Conservation (phyloP, 2,329 filamentous ascomycete species). For the Aureobasidium subglaciale region DNA sequence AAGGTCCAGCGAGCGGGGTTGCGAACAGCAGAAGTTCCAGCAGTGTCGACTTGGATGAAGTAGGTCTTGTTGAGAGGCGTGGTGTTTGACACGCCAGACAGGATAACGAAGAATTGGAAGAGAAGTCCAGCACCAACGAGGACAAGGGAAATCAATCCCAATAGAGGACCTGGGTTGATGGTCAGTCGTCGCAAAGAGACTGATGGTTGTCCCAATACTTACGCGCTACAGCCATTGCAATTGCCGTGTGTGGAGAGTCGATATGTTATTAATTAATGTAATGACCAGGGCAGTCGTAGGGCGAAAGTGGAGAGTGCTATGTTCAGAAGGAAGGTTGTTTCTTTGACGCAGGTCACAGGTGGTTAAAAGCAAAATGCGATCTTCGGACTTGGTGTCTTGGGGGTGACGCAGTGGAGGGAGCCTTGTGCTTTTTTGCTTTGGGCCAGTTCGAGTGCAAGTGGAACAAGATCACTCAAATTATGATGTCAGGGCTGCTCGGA, state of each 20-base stretch:
- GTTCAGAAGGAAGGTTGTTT: background rate
- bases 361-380: background rate
- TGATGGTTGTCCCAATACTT: constrained; percentile 27
- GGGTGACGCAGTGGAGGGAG: background rate
- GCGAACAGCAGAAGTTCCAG: constrained; percentile 50
- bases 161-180: constrained; percentile 29
- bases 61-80: constrained; percentile 66
- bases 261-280: constrained; percentile 2
- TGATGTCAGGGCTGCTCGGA: background rate
- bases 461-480: too few species aligned
- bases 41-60: constrained; percentile 76
- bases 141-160: constrained; percentile 53
- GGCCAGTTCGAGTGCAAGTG: background rate
- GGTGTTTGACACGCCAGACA: constrained; percentile 49
- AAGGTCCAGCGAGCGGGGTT: constrained; percentile 78
- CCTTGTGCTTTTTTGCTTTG: background rate
- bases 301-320: background rate
- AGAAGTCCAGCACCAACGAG: constrained; percentile 56
- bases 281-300: background rate
- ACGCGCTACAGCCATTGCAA: constrained; percentile 18
- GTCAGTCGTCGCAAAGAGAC: constrained; percentile 28
- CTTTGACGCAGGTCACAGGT: constrained; percentile 6
- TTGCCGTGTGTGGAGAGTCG: background rate
- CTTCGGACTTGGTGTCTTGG: background rate
- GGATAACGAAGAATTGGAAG: constrained; percentile 58